Conservation (phyloP, 306 rosid genomes). For the Gastrolobium bilobum region DNA sequence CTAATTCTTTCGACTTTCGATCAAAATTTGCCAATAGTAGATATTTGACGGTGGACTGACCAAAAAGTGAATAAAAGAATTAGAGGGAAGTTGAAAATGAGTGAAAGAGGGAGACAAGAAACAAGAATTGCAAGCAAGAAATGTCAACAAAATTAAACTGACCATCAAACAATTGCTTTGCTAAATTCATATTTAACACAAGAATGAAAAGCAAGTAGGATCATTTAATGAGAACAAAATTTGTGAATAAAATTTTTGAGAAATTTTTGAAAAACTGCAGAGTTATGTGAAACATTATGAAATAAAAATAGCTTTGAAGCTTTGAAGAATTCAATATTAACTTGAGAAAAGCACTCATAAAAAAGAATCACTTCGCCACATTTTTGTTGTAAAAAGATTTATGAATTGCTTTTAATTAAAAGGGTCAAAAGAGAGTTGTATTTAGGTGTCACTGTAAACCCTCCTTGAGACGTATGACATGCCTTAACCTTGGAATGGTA, state of each 20-base stretch:
- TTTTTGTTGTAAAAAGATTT: neutral
- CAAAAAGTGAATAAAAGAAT: constrained; percentile 3
- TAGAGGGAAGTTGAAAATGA: constrained; percentile 4
- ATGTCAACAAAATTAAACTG: constrained; percentile 30
- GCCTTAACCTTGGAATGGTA: constrained; percentile 7
- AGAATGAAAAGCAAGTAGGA: constrained; percentile 23
- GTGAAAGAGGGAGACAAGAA: constrained; percentile 12
- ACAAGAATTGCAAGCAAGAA: constrained; percentile 11
- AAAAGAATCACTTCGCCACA: neutral
- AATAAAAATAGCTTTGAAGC: neutral
- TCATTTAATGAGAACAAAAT: constrained; percentile 31
- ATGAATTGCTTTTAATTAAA: constrained; percentile 6
- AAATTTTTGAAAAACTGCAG: neutral
- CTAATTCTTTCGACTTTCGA: constrained; percentile 8
- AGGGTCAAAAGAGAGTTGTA: neutral
- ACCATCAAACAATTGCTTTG: neutral
- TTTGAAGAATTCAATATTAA: constrained; percentile 5
- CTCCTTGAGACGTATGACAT: neutral
- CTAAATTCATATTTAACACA: constrained; percentile 14
- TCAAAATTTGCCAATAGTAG: constrained; percentile 16
- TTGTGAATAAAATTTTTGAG: neutral
- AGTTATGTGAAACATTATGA: constrained; percentile 3
- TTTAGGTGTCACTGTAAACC: neutral
- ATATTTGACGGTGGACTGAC: constrained; percentile 6
- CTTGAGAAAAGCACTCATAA: neutral